Conservation (phyloP, 208 protist species). For the Acanthamoeba healyi region DNA sequence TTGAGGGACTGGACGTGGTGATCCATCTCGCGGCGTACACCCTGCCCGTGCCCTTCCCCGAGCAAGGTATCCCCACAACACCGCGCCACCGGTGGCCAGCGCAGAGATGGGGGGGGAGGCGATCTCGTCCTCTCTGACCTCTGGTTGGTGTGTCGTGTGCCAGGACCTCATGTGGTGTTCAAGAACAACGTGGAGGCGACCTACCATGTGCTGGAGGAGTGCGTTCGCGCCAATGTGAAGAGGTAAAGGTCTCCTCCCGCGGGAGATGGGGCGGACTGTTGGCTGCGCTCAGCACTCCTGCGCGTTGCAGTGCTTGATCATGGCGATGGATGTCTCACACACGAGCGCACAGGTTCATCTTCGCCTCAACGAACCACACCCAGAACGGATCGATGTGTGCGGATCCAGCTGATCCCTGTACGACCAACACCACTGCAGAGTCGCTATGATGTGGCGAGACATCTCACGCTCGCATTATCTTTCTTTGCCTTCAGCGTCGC, state of each 20-base stretch:
- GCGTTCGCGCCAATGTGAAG: neutral
- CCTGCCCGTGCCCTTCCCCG: neutral
- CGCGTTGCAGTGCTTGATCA: neutral
- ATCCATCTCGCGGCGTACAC: slow-evolving; percentile 1
- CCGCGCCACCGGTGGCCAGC: no score
- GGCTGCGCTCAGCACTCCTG: no score
- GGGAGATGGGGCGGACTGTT: neutral
- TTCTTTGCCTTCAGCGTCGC: no score
- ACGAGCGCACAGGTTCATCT: slow-evolving; percentile 28
- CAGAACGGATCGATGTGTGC: slow-evolving; percentile 1
- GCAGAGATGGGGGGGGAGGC: no score
- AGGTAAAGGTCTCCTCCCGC: neutral
- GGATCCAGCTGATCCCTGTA: neutral
- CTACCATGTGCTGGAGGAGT: neutral
- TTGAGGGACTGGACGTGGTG: slow-evolving; percentile 45
- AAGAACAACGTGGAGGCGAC: slow-evolving; percentile 33
- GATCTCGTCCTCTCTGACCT: no score
- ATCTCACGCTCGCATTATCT: no score
- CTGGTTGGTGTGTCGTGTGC: no score
- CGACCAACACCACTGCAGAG: no score
- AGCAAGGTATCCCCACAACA: neutral
- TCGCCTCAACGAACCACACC: slow-evolving; percentile 37
- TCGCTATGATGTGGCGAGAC: no score
- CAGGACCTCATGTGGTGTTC: neutral
- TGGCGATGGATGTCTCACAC: no score